phyloP scores from a whole-genome alignment of 805 yeast species.

The Starmerella stigmatis region DNA sequence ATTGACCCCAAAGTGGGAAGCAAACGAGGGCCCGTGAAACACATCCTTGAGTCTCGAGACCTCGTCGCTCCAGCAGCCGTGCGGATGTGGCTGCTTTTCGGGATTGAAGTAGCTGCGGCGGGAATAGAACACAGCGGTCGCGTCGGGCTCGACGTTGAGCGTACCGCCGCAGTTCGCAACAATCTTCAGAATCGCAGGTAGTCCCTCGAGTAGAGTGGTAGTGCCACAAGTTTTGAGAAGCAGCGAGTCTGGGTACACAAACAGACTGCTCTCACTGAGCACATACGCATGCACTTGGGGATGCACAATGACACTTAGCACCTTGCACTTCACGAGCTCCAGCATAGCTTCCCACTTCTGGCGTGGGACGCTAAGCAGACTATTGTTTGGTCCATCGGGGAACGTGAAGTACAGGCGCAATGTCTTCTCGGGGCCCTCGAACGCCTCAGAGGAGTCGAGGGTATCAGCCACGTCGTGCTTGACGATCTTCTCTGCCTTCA shows the following conservation, averaged over 20 bases:
- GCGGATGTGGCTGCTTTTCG: conserved; percentile 66
- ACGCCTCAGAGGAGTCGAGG: conserved; percentile 81
- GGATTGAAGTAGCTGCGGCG: conserved; percentile 92
- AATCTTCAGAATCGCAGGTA: conserved; percentile 51
- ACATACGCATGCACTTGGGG: conserved; percentile 64
- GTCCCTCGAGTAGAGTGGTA: conserved; percentile 74
- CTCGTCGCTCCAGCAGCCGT: conserved; percentile 76
- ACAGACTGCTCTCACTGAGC: conserved; percentile 78
- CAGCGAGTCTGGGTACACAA: conserved; percentile 76
- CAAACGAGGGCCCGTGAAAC: conserved; percentile 45
- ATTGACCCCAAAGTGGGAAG: conserved; percentile 70
- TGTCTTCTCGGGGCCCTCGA: conserved; percentile 94
- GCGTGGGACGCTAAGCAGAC: conserved; percentile 55
- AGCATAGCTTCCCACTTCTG: conserved; percentile 60
- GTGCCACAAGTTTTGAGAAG: conserved; percentile 94
- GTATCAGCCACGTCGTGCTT: conserved; percentile 70
- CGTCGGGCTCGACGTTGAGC: conserved; percentile 8
- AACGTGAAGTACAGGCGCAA: conserved; percentile 78
- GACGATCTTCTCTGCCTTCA: conserved; percentile 36
- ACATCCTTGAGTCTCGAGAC: conserved; percentile 54
- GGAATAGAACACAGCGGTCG: conserved; percentile 62
- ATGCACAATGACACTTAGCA: conserved; percentile 67
- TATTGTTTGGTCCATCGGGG: conserved; percentile 20
- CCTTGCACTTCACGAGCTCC: conserved; percentile 78
- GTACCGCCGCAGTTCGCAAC: conserved; percentile 31